Evolutionary conservation across 1,284 basidiomycete species (phyloP).

Genomic region (Ceratobasidium sp.): DNA sequence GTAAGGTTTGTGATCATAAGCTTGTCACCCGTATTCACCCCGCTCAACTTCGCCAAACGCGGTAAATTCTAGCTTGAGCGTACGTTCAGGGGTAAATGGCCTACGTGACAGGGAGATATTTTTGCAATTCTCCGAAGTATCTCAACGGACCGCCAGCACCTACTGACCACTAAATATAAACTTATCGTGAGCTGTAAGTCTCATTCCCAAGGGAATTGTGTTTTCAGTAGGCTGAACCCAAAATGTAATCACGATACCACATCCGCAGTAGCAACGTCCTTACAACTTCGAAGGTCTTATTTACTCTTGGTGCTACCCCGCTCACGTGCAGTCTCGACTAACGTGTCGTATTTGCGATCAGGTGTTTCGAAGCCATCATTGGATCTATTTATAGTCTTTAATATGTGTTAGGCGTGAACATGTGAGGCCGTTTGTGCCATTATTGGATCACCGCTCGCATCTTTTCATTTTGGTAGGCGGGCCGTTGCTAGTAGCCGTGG

Average conservation of each 20-base stretch:
- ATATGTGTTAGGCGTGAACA: constrained; percentile 2
- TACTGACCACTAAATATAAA: background rate
- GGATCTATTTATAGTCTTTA: constrained; percentile 26
- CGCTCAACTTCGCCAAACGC: too few species aligned
- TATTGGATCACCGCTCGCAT: constrained; percentile 1
- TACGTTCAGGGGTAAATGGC: too few species aligned
- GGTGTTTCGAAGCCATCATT: constrained; percentile 22
- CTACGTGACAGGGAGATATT: background rate
- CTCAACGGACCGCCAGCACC: background rate
- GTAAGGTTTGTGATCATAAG: too few species aligned
- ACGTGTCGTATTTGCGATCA: constrained; percentile 12
- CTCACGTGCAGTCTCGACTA: constrained; percentile 7
- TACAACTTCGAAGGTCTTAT: background rate
- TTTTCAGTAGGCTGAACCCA: background rate
- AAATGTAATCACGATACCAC: background rate
- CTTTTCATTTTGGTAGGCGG: constrained; percentile 13
- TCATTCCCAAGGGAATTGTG: background rate
- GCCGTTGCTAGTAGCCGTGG: constrained; percentile 5
- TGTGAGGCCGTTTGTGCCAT: background rate
- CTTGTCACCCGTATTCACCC: too few species aligned
- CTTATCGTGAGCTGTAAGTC: background rate
- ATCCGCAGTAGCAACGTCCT: background rate
- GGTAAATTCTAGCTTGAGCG: too few species aligned
- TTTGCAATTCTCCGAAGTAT: constrained; percentile 31
- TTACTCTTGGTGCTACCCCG: background rate